phyloP scores from a whole-genome alignment of 106 monocot species.

The Amphibolis antarctica region DNA sequence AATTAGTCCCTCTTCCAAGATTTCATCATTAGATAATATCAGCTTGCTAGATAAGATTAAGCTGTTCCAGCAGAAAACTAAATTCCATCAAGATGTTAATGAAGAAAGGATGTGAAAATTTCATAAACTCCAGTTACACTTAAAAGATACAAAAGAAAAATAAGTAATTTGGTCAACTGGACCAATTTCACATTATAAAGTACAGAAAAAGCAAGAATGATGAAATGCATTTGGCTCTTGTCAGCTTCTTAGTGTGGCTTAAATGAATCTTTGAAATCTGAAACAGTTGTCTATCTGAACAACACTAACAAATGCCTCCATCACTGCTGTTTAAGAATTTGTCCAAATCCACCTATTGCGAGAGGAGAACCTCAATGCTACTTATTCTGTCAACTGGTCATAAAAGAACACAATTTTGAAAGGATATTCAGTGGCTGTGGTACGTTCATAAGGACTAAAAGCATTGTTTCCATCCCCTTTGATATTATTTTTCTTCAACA shows the following conservation, averaged over 20 bases:
- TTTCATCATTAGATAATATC: too few relatives aligned
- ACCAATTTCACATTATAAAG: too few relatives aligned
- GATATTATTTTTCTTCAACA: slow-evolving; percentile 9
- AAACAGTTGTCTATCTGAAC: neutral
- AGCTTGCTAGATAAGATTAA: too few relatives aligned
- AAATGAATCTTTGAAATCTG: neutral
- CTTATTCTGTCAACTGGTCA: neutral
- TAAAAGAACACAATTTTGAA: neutral
- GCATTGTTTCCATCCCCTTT: slow-evolving; percentile 1
- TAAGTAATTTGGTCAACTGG: too few relatives aligned
- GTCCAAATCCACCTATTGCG: slow-evolving; percentile 3
- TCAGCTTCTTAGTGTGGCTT: neutral
- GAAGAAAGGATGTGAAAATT: too few relatives aligned
- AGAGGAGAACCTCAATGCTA: neutral
- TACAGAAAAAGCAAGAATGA: neutral
- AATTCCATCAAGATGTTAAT: too few relatives aligned
- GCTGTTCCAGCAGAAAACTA: too few relatives aligned
- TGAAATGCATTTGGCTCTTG: neutral
- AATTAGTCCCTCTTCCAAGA: too few relatives aligned
- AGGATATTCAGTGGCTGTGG: neutral
- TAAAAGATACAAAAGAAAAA: too few relatives aligned
- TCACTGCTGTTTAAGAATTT: neutral
- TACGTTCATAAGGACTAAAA: slow-evolving; percentile 2
- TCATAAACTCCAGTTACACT: too few relatives aligned
- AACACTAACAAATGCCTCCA: slow-evolving; percentile 1